phyloP scores from a whole-genome alignment of 139 green algal species.

The Pleodorina starrii region DNA sequence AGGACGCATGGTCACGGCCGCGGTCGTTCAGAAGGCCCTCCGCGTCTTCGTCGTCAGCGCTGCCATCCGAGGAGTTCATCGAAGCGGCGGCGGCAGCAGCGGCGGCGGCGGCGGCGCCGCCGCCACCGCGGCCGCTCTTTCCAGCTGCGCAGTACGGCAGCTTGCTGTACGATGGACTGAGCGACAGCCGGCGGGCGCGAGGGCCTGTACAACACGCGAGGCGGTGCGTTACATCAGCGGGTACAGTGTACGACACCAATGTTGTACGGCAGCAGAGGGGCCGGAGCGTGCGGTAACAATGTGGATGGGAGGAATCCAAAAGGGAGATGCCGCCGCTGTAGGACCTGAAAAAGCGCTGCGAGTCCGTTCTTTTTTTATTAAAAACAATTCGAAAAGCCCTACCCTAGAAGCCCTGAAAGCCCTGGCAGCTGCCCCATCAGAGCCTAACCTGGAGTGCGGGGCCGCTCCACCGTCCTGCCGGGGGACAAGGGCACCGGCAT shows the following conservation, averaged over 20 bases:
- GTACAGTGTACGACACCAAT: too few species aligned
- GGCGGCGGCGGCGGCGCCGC: not conserved
- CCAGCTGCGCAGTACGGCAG: not conserved
- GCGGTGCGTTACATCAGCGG: too few species aligned
- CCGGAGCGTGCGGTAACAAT: too few species aligned
- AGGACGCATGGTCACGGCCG: not conserved
- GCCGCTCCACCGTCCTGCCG: not conserved
- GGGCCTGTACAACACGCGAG: conserved; percentile 22
- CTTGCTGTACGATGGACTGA: not conserved
- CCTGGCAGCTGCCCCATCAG: too few species aligned
- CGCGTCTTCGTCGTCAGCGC: not conserved
- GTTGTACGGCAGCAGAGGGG: too few species aligned
- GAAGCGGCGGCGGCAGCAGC: not conserved
- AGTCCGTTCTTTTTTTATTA: too few species aligned
- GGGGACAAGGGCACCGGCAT: not conserved
- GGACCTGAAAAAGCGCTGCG: too few species aligned
- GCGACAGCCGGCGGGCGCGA: not conserved
- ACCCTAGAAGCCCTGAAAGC: too few species aligned
- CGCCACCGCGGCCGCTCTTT: not conserved
- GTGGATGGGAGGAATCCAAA: too few species aligned
- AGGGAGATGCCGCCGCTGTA: too few species aligned
- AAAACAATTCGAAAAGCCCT: too few species aligned
- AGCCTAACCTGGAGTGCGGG: conserved; percentile 3
- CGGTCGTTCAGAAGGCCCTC: too few species aligned
- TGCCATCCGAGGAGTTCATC: not conserved